Percentiles rank a stretch among this genome's conserved stretches.
Evolutionary conservation across 2,329 filamentous ascomycete species (phyloP).

Genomic region (Stagonosporopsis chrysanthemi): DNA sequence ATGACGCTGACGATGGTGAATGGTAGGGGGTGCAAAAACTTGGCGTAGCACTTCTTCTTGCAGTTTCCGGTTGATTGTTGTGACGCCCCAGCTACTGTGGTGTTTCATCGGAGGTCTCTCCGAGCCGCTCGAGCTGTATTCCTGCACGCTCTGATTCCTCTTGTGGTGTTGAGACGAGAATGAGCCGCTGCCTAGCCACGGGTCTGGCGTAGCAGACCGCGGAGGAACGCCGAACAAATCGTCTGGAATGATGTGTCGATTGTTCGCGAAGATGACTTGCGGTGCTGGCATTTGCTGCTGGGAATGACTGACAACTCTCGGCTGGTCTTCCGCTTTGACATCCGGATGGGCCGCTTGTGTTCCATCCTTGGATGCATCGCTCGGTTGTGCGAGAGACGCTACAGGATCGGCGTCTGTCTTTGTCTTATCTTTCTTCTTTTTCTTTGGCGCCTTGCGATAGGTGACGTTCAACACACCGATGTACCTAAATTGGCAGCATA

Average conservation of each 20-base stretch:
- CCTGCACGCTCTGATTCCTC: conserved; percentile 47
- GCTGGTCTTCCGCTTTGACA: conserved; percentile 28
- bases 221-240: conserved; percentile 75
- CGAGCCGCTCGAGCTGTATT: conserved; percentile 31
- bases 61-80: conserved; percentile 85
- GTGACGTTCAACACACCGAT: conserved; percentile 97
- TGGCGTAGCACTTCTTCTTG: conserved; percentile 93
- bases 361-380: conserved; percentile 26
- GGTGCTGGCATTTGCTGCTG: conserved; percentile 77
- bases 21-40: conserved; percentile 84
- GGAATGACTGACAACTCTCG: conserved; percentile 74
- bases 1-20: conserved; percentile 78
- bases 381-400: conserved; percentile 28
- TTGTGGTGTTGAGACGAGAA: conserved; percentile 45
- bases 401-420: conserved; percentile 30
- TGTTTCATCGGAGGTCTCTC: conserved; percentile 56
- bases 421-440: conserved; percentile 53
- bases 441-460: conserved; percentile 82
- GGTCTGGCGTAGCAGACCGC: conserved; percentile 49
- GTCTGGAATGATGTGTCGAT: conserved; percentile 88
- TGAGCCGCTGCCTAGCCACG: conserved; percentile 41
- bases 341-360: conserved; percentile 20
- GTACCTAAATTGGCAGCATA: conserved; percentile 67
- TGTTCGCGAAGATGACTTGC: conserved; percentile 92
- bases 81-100: conserved; percentile 80